Evolutionary conservation across 352 stramenopile genomes (phyloP), one percentile per base, ranked within the genome.

Genomic region (Phytophthora crassamura): DNA sequence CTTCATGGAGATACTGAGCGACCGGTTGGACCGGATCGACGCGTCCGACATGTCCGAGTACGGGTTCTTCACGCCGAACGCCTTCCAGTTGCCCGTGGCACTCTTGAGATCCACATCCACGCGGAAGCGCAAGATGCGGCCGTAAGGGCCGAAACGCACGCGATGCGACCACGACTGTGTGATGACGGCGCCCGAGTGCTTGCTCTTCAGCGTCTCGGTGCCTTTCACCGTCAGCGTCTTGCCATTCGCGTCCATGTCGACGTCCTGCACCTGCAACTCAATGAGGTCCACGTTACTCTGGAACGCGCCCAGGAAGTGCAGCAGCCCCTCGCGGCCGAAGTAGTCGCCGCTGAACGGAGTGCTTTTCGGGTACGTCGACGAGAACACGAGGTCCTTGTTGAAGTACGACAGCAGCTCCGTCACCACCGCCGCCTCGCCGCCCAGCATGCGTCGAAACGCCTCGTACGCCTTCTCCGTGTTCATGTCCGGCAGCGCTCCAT

Each of bases 381-480:
- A 86, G 54, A 96, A 93, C 30, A 96, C 88, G 11, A 96, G 67
- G 36, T 96, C 88, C 75, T 96, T 96, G 74, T 95, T 96, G 54
- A 96, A 96, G 48, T 93, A 96, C 20, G 88, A 74, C 54, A 94
- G 54, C 40, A 94, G 68, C 34, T 96, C 86, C 25, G 72, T 86
- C 48, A 91, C 59, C 12, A 80, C 45, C 11, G 52, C 40, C 12
- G 79, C 47, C 18, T 96, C 84, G 33, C 82, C 84, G 25, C 73
- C 62, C 40, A 94, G 55, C 59, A 93, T 72, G 15, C 83, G 85
- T 4, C 77, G 77, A 59, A 86, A 94, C 15, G 91, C 20, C n/a
- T 93, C 86, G 57, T 95, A 96, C 11, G 77, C 83, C 45, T 85
- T 83, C 25, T 91, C 74, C 18, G 86, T 93, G 63, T 81, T 75